Evolutionary conservation across 257 asterid genomes (phyloP), one percentile per base, ranked within the genome.

Genomic region (Penstemon barbatus): DNA sequence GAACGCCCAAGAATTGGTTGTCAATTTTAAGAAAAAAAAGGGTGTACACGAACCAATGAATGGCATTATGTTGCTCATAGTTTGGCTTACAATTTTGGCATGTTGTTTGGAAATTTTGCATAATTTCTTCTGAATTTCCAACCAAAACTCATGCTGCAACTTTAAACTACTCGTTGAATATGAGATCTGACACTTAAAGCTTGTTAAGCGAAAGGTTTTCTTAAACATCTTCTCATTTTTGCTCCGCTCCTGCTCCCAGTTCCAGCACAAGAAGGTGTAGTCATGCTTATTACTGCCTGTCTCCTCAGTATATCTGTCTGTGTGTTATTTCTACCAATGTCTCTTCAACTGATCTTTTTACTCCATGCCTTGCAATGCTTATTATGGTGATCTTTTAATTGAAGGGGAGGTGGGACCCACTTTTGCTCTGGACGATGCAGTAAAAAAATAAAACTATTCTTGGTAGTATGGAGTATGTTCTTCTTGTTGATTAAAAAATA

Each of bases 1-100:
- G n/a, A n/a, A n/a, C n/a, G n/a, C n/a, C n/a, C n/a, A n/a, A n/a
- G n/a, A n/a, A n/a, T n/a, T n/a, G n/a, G n/a, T n/a, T n/a, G n/a
- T n/a, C n/a, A n/a, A n/a, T n/a, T n/a, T n/a, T n/a, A n/a, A n/a
- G n/a, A n/a, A n/a, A n/a, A n/a, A n/a, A n/a, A n/a, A n/a, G n/a
- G n/a, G n/a, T n/a, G n/a, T n/a, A n/a, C n/a, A n/a, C n/a, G n/a
- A n/a, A n/a, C n/a, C n/a, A n/a, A n/a, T n/a, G n/a, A n/a, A n/a
- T n/a, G n/a, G n/a, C n/a, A n/a, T n/a, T n/a, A n/a, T n/a, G 54
- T 11, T 43, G 58, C 61, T 68, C 74, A 54, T 61, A 8, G 50
- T 57, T 48, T 63, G 52, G 54, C 13, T 6, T n/a, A 8, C 15
- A 68, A 70, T 52, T 6, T 53, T 57, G 4, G 73, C 49, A 39